Percentiles rank a stretch among this genome's conserved stretches.
Conservation (phyloP, 345 rosid species). For the Dovyalis caffra region DNA sequence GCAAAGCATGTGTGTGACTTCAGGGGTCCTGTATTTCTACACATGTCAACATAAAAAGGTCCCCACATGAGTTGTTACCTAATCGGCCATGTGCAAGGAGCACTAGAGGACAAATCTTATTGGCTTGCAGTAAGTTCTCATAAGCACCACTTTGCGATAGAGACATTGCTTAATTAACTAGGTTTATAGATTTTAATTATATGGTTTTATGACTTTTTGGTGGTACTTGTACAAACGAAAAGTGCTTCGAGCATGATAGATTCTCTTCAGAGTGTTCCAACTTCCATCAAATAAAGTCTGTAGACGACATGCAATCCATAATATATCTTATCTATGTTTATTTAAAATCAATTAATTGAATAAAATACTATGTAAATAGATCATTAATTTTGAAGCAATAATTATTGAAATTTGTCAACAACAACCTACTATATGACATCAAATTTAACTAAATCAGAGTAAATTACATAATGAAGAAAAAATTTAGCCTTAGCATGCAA, state of each 20-base stretch:
- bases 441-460: too few species aligned
- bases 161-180: neutral
- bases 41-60: conserved; percentile 10
- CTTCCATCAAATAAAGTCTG: too few species aligned
- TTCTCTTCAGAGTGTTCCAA: neutral
- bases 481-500: too few species aligned
- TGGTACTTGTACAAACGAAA: neutral
- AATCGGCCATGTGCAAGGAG: conserved; percentile 33
- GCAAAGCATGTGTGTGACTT: conserved; percentile 13
- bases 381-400: too few species aligned
- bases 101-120: conserved; percentile 17
- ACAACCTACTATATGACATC: too few species aligned
- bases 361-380: too few species aligned
- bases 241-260: neutral
- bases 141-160: neutral
- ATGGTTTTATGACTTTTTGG: neutral
- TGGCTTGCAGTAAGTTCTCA: conserved; percentile 4
- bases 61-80: conserved; percentile 33
- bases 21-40: neutral
- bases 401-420: too few species aligned
- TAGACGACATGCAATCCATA: too few species aligned
- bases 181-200: too few species aligned
- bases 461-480: too few species aligned
- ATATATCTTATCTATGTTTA: too few species aligned
- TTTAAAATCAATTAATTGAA: too few species aligned